Percentiles rank a stretch among this genome's conserved stretches.
These are phyloP conservation scores for Sinapis alba DNA, from an alignment of 441 rosid genomes.

Conservation along the genomic window DNA sequence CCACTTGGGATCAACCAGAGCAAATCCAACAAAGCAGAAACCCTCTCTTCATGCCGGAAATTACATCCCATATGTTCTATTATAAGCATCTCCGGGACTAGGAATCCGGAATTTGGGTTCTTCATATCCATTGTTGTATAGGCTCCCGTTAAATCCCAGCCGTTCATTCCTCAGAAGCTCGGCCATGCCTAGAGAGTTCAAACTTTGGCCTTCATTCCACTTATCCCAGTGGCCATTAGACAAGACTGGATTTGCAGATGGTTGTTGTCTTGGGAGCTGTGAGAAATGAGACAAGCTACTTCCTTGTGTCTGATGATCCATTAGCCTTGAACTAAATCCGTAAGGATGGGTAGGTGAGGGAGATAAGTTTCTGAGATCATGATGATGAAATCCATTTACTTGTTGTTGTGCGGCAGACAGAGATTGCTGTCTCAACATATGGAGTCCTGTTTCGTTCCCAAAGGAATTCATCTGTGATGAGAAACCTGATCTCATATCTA, in stretches of 20 bases:
- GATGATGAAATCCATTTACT: constrained; percentile 53
- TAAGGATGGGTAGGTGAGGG: constrained; percentile 57
- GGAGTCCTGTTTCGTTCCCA: constrained; percentile 74
- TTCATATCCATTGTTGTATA: constrained; percentile 60
- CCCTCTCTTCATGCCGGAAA: constrained; percentile 28
- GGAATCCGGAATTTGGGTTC: constrained; percentile 76
- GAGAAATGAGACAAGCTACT: constrained; percentile 55
- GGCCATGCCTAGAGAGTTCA: constrained; percentile 58
- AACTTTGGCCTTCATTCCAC: constrained; percentile 73
- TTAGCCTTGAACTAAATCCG: constrained; percentile 64
- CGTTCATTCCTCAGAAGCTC: constrained; percentile 81
- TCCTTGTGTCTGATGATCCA: constrained; percentile 62
- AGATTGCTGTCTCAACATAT: constrained; percentile 71
- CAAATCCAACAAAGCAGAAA: constrained; percentile 34
- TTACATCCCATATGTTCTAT: constrained; percentile 84
- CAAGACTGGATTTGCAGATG: constrained; percentile 55
- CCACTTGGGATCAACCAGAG: constrained; percentile 15
- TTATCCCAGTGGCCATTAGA: constrained; percentile 89
- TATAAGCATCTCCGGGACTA: constrained; percentile 70
- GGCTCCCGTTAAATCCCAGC: constrained; percentile 62
- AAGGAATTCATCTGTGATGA: constrained; percentile 54
- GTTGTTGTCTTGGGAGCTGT: constrained; percentile 60
- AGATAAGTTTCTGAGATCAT: constrained; percentile 56
- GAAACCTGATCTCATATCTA: constrained; percentile 63
- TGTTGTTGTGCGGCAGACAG: constrained; percentile 52